Base-by-base conservation (phyloP, 257 asterid genomes). In the Schizonepeta tenuifolia region DNA sequence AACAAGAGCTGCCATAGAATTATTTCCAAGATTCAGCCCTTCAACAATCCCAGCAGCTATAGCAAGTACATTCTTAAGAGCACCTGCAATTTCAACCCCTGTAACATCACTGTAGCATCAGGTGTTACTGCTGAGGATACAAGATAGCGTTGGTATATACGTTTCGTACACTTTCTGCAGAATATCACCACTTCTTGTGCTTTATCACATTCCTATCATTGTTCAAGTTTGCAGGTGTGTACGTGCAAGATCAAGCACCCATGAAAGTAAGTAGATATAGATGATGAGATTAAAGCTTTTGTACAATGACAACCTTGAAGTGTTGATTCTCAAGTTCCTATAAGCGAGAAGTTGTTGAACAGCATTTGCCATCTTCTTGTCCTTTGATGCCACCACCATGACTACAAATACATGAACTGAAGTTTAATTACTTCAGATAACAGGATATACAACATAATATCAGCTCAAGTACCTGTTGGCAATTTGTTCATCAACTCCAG, bases 81-180 rank as follows among this genome's bases (percentile, higher is more conserved):
- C 97, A 87, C 98, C 98, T 67, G 96, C 92, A 83, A 92, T 88
- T 88, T 92, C 98, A 79, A 92, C 96, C 79, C 98, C 98, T 84
- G 89, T 84, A 81, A 92, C 93, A 82, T 92, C 98, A 90, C 98
- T 92, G 95, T 69, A 85, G 79, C 87, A 88, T 78, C 96, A 83
- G 87, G 87, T 55, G 92, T 89, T 80, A 87, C 86, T 69, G 80
- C 77, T 76, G 69, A 51, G 80, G 58, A 51, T 61, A 67, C 58
- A 78, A 65, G 20, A 41, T 44, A 43, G 8, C 31, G 4, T 64
- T 9, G 13, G 8, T 38, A 17, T 22, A 57, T 15, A 40, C 9
- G 12, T 38, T 38, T 8, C 12, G 43, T 38, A 38, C 43, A 38
- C 36, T 44, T 76, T 40, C 57, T 58, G 21, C 7, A 31, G 40